Conservation (phyloP, 2,329 filamentous ascomycete species). For the Sordariomycetes sp. region DNA sequence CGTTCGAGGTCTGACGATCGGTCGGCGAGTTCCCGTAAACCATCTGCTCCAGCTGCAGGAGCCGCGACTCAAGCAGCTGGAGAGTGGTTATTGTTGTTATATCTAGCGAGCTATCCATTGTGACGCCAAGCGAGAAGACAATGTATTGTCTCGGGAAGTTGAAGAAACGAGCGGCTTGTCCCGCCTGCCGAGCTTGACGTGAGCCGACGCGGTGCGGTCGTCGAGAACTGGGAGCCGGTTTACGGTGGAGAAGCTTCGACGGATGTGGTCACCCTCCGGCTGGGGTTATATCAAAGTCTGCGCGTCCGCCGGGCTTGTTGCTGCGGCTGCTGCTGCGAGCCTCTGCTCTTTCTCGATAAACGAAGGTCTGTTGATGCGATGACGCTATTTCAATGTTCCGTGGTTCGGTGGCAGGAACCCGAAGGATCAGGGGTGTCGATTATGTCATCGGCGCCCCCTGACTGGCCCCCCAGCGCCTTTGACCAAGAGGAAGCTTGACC, state of each 20-base stretch:
- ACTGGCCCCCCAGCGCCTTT: neutral
- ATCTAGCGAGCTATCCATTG: slow-evolving; percentile 30
- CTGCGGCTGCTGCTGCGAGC: too few relatives aligned
- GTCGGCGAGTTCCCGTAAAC: slow-evolving; percentile 23
- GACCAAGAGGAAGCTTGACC: neutral
- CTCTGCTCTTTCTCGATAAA: too few relatives aligned
- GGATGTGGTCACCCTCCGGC: too few relatives aligned
- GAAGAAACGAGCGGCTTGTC: neutral
- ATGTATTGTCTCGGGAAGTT: neutral
- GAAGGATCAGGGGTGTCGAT: too few relatives aligned
- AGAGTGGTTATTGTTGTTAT: slow-evolving; percentile 44
- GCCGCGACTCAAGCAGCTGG: slow-evolving; percentile 45
- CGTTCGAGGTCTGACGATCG: slow-evolving; percentile 29
- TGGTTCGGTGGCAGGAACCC: too few relatives aligned
- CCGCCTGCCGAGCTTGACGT: neutral
- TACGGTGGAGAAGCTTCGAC: too few relatives aligned
- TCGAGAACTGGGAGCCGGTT: too few relatives aligned
- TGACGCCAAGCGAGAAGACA: neutral
- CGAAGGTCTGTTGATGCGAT: too few relatives aligned
- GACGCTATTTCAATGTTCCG: too few relatives aligned
- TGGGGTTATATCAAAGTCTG: too few relatives aligned
- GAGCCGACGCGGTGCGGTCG: too few relatives aligned
- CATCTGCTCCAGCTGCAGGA: slow-evolving; percentile 44
- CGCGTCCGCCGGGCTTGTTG: too few relatives aligned
- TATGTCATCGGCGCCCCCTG: neutral